A percentile compares a stretch with the other conserved stretches of the same genome.
phyloP scores from a whole-genome alignment of 202 grass and related monocot species.

The Brachypodium distachyon region DNA sequence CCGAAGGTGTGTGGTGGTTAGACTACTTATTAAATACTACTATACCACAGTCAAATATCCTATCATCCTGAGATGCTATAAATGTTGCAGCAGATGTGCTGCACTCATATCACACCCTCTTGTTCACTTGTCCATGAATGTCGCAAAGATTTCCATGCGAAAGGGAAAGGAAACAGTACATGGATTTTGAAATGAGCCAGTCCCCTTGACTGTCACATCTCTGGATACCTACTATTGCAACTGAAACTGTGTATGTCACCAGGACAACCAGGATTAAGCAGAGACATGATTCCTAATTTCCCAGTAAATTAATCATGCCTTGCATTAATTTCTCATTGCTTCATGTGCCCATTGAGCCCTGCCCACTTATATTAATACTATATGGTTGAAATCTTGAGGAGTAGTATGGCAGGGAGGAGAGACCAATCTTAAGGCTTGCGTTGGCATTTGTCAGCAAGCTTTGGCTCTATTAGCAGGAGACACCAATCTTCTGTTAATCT shows the following conservation, averaged over 20 bases:
- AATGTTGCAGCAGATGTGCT: slow-evolving; percentile 22
- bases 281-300: slow-evolving; percentile 4
- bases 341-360: slow-evolving; percentile 11
- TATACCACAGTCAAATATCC: slow-evolving; percentile 15
- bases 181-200: slow-evolving; percentile 18
- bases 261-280: slow-evolving; percentile 15
- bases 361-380: slow-evolving; percentile 2
- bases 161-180: not conserved
- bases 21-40: not conserved
- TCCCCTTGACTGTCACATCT: slow-evolving; percentile 7
- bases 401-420: slow-evolving; percentile 6
- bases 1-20: not conserved
- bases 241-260: slow-evolving; percentile 22
- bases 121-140: slow-evolving; percentile 18
- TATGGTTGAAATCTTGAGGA: slow-evolving; percentile 25
- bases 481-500: slow-evolving; percentile 21
- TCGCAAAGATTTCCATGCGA: slow-evolving; percentile 13
- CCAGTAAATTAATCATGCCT: not conserved
- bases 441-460: slow-evolving; percentile 42
- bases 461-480: slow-evolving; percentile 26
- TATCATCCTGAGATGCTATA: not conserved
- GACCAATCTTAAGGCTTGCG: slow-evolving; percentile 20
- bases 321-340: not conserved
- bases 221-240: slow-evolving; percentile 6
- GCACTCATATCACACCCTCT: slow-evolving; percentile 10